Base-by-base conservation (phyloP, 441 rosid genomes). In the Eruca vesicaria region DNA sequence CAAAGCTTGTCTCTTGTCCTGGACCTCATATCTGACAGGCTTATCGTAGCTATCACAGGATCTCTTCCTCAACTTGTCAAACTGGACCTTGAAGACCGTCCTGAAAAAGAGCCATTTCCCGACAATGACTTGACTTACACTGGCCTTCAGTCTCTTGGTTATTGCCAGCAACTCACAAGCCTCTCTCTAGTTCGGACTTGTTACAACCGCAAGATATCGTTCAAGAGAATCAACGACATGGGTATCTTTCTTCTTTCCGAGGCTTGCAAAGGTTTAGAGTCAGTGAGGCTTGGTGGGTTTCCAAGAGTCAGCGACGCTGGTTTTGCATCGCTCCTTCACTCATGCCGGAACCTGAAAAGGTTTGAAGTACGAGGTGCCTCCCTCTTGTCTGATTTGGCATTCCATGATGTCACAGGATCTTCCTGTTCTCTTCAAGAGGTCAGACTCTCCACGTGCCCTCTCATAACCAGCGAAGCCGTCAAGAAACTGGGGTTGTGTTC, bases 251-350 rank as follows among this genome's bases (percentile, higher is more conserved):
- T 82, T 43, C 89, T 88, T 26, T 84, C 86, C 6, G 87, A 87
- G 80, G 85, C 86, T 29, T 90, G 96, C 78, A 83, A 61, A 66
- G 82, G 66, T 70, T 76, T 88, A 20, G 86, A 88, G 71, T 81
- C 87, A 0, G 79, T 88, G 63, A 87, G 78, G 31, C 81, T 90
- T 4, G 71, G 83, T 63, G 93, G 93, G 12, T 90, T 90, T 79
- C 86, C 83, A 4, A 87, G 78, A 74, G 91, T 90, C 68, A 88
- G 86, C 53, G 96, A 88, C 72, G 90, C 93, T 63, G 91, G 96
- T 63, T 88, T 84, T 57, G 84, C 93, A 7, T 83, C 91, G 19
- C 78, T 88, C 66, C 82, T 90, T 10, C 89, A 86, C 50, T 86
- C 90, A 10, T 88, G 91, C 68, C 81, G 71, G 78, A 81, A 79